Conservation (phyloP, 176 grass and related monocot species). For the Rhynchospora tenuis region DNA sequence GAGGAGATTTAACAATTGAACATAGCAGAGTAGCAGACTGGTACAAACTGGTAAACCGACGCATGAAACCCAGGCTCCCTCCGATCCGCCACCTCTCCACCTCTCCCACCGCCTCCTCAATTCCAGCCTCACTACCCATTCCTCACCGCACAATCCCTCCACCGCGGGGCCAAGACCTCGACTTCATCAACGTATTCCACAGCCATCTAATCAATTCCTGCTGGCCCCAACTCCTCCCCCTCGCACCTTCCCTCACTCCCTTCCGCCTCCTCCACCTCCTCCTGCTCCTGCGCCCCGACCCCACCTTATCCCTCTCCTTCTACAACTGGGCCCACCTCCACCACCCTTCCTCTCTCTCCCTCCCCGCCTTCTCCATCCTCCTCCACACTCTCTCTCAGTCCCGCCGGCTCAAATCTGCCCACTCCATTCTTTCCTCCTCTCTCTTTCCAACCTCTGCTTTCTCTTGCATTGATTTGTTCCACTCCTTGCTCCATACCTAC, state of each 20-base stretch:
- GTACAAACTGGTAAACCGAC: too few species aligned
- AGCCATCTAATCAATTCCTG: slow-evolving; percentile 38
- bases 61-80: neutral
- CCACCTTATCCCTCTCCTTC: slow-evolving; percentile 3
- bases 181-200: slow-evolving; percentile 45
- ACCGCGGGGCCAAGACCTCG: slow-evolving; percentile 48
- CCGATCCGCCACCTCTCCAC: slow-evolving; percentile 8
- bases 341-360: slow-evolving; percentile 6
- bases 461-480: slow-evolving; percentile 28
- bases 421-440: slow-evolving; percentile 35
- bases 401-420: slow-evolving; percentile 32
- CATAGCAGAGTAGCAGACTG: too few species aligned
- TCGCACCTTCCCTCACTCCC: slow-evolving; percentile 11
- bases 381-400: slow-evolving; percentile 21
- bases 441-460: slow-evolving; percentile 31
- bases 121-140: slow-evolving; percentile 35
- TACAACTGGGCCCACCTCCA: slow-evolving; percentile 9
- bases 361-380: neutral
- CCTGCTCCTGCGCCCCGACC: slow-evolving; percentile 19
- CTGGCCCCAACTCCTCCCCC: slow-evolving; percentile 21
- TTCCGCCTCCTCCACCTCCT: slow-evolving; percentile 23
- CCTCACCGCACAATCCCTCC: slow-evolving; percentile 55
- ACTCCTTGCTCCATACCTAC: slow-evolving; percentile 28
- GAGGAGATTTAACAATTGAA: too few species aligned
- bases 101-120: neutral